Base-by-base conservation (phyloP, 345 rosid species). In the Citrus hindsii region DNA sequence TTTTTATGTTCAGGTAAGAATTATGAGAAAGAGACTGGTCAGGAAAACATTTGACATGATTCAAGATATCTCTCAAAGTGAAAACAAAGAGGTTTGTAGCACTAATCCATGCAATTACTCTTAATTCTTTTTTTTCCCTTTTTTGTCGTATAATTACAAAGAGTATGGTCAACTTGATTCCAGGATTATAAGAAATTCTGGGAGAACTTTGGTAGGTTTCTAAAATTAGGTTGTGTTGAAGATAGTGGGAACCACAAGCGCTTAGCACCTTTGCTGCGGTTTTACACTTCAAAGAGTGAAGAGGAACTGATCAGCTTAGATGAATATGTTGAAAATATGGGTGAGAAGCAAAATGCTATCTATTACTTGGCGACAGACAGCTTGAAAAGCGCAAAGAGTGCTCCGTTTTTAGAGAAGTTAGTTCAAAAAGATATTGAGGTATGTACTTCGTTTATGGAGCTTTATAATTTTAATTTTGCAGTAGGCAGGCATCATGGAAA, bases 111-210 rank as follows among this genome's bases (percentile, higher is more conserved):
- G 12, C 48, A 71, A 18, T 75, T 73, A 69, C 71, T 62, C 63
- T 33, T 33, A 7, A 33, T 33, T 33, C 6, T 35, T 75, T 38
- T 64, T 7, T 24, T 59, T 8, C 1, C 22, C 16, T 4, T 33
- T 5, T 58, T 24, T 5, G 24, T 46, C 80, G n/a, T 72, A 42
- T 63, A 30, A 58, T 76, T 35, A 70, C 28, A 68, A 67, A 65
- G 71, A 72, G 3, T 51, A 33, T 78, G 76, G 59, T 76, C 79
- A 12, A 53, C 58, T 59, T 79, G 71, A 38, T 83, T 79, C 21
- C 89, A 96, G 98, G 99, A 94, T 86, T 96, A 92, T 84, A 92
- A 92, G 82, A 96, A 92, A 73, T 94, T 96, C 83, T 96, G 99
- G 99, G 99, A 96, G 89, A 96, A 96, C 81, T 94, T 92, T 70